phyloP scores from a whole-genome alignment of 768 basidiomycete genomes.

The Mycena floridula region DNA sequence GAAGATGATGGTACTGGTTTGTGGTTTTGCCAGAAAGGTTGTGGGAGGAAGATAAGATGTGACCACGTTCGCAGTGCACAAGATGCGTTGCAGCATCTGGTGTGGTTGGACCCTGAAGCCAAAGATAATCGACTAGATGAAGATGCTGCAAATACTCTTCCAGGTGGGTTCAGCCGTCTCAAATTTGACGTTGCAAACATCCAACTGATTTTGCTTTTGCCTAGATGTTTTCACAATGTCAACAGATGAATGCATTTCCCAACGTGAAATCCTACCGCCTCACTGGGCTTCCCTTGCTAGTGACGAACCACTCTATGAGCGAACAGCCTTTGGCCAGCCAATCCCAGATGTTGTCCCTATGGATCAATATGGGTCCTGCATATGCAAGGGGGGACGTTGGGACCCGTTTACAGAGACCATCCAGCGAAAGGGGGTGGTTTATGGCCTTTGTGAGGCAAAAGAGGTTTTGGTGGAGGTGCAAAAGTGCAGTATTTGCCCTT shows the following conservation, averaged over 20 bases:
- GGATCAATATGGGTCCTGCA: neutral
- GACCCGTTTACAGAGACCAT: too few species aligned
- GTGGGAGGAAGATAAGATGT: neutral
- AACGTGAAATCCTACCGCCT: too few species aligned
- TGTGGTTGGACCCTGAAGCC: neutral
- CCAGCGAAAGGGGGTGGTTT: neutral
- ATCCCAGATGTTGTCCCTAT: neutral
- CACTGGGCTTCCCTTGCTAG: too few species aligned
- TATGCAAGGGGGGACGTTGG: too few species aligned
- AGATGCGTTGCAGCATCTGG: neutral
- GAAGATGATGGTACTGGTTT: neutral
- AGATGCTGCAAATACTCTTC: neutral
- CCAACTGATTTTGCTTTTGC: neutral
- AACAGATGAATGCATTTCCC: too few species aligned
- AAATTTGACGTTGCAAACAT: neutral
- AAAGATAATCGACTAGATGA: neutral
- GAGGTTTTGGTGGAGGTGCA: neutral
- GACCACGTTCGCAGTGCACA: conserved; percentile 1
- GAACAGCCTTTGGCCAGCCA: neutral
- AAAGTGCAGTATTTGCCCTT: conserved; percentile 3
- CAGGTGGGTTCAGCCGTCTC: too few species aligned
- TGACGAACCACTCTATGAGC: too few species aligned
- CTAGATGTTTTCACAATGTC: neutral
- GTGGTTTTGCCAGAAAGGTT: neutral
- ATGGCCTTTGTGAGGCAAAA: neutral